These are phyloP conservation scores for Durotheca rogersii DNA, from an alignment of 495 filamentous ascomycete species.

Conservation along the genomic window DNA sequence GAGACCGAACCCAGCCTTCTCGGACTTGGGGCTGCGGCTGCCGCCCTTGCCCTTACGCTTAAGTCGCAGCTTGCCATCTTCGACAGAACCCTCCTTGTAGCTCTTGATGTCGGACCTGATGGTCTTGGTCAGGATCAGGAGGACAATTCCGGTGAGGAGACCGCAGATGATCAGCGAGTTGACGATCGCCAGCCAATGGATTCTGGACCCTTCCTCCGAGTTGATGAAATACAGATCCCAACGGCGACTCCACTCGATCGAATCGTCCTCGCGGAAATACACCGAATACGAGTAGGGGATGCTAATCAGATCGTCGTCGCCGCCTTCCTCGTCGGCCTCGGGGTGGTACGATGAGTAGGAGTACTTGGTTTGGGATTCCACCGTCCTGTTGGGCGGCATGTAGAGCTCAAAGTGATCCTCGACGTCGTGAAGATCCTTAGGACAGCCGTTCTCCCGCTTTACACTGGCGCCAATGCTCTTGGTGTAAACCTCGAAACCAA, in stretches of 20 bases:
- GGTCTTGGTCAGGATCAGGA: slow-evolving; percentile 82
- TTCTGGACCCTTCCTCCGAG: slow-evolving; percentile 78
- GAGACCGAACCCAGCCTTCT: slow-evolving; percentile 60
- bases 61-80: slow-evolving; percentile 66
- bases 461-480: slow-evolving; percentile 73
- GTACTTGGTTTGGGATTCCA: slow-evolving; percentile 56
- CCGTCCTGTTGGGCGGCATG: slow-evolving; percentile 60
- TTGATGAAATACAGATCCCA: slow-evolving; percentile 96
- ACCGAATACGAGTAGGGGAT: slow-evolving; percentile 93
- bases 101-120: slow-evolving; percentile 78
- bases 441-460: slow-evolving; percentile 62
- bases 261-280: slow-evolving; percentile 83
- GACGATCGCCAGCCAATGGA: slow-evolving; percentile 91
- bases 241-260: slow-evolving; percentile 79
- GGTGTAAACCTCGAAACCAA: slow-evolving; percentile 90
- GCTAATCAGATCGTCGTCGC: slow-evolving; percentile 69
- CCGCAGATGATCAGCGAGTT: slow-evolving; percentile 88
- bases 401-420: slow-evolving; percentile 67
- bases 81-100: slow-evolving; percentile 62
- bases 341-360: slow-evolving; percentile 58
- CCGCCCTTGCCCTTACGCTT: slow-evolving; percentile 44
- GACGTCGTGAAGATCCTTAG: slow-evolving; percentile 61
- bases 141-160: slow-evolving; percentile 77
- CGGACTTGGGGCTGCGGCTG: slow-evolving; percentile 48
- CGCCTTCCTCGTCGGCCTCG: slow-evolving; percentile 51